These are phyloP conservation scores for Taiwanofungus camphoratus DNA, from an alignment of 1,284 basidiomycete species.

Conservation along the genomic window DNA sequence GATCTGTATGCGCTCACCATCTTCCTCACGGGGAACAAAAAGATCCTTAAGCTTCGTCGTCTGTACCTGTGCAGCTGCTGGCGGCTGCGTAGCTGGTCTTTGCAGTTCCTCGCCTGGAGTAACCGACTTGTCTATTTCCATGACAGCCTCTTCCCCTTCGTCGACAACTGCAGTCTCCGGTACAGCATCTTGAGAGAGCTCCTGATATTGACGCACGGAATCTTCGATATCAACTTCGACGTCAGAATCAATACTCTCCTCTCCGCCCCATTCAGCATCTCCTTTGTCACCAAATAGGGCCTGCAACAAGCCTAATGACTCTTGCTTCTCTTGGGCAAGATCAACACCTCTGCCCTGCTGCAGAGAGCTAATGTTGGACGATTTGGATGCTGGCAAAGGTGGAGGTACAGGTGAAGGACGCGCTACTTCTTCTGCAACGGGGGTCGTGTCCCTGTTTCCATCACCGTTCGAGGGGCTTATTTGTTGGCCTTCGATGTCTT, in stretches of 20 bases:
- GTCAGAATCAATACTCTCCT: slow-evolving; percentile 47
- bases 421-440: not conserved
- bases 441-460: slow-evolving; percentile 2
- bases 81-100: not conserved
- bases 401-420: slow-evolving; percentile 1
- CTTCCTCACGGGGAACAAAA: slow-evolving; percentile 61
- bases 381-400: not conserved
- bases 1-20: slow-evolving; percentile 45
- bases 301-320: slow-evolving; percentile 43
- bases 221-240: slow-evolving; percentile 30
- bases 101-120: slow-evolving; percentile 3
- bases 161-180: slow-evolving; percentile 14
- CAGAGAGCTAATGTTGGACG: not conserved
- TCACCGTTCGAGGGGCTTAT: slow-evolving; percentile 11
- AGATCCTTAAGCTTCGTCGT: slow-evolving; percentile 52
- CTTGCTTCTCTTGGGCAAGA: slow-evolving; percentile 40
- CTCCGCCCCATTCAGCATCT: slow-evolving; percentile 46
- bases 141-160: slow-evolving; percentile 22
- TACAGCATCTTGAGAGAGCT: too few species aligned
- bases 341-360: slow-evolving; percentile 19
- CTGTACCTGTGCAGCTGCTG: slow-evolving; percentile 10
- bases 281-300: slow-evolving; percentile 43
- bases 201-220: too few species aligned
- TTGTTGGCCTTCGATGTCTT: too few species aligned
- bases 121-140: slow-evolving; percentile 12